Percentiles rank a stretch among this genome's conserved stretches.
Conservation (phyloP, 305 asterid species). For the Fraxinus floribunda region DNA sequence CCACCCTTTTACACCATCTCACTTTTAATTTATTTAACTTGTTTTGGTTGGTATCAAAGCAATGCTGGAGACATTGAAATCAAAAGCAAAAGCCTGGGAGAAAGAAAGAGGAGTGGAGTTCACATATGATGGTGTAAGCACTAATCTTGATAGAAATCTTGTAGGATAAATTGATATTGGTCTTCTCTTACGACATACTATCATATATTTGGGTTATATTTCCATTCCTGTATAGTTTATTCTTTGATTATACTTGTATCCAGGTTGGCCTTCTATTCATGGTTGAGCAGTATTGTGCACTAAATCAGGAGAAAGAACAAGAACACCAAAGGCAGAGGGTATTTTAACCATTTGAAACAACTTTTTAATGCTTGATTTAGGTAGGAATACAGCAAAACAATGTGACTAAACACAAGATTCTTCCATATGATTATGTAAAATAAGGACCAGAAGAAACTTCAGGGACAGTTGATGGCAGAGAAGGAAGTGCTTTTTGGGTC, state of each 20-base stretch:
- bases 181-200: neutral
- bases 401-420: constrained; percentile 1
- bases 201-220: neutral
- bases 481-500: constrained; percentile 85
- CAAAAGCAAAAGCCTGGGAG: constrained; percentile 17
- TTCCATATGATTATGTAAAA: neutral
- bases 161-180: neutral
- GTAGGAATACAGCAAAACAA: constrained; percentile 9
- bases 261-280: constrained; percentile 70
- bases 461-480: constrained; percentile 70
- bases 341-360: constrained; percentile 20
- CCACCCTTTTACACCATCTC: neutral
- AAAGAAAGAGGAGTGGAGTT: neutral
- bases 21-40: neutral
- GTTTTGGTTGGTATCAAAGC: constrained; percentile 9
- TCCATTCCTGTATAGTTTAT: neutral
- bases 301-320: constrained; percentile 70
- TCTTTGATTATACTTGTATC: neutral
- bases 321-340: constrained; percentile 87
- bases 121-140: constrained; percentile 12
- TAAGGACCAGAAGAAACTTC: constrained; percentile 87
- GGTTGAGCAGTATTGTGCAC: constrained; percentile 65
- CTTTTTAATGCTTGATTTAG: neutral
- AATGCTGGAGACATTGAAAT: constrained; percentile 11
- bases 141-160: constrained; percentile 2